Base-by-base conservation (phyloP, 2,329 filamentous ascomycete genomes). In the Aspergillus sp. region DNA sequence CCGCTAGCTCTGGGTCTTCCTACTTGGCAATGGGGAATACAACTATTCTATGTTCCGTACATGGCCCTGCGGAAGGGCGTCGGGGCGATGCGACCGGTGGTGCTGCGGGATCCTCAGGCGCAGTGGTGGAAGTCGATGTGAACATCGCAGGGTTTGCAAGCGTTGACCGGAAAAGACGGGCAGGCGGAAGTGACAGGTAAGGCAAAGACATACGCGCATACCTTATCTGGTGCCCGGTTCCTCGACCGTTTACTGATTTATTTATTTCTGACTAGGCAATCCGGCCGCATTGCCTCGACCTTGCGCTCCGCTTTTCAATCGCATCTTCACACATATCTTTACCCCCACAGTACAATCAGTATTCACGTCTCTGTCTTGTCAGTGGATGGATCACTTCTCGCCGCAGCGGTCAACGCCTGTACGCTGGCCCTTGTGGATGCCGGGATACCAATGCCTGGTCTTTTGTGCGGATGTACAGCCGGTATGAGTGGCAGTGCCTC, bases 21-120 rank as follows among this genome's bases (percentile, higher is more conserved):
- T 96, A 96, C 76, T 86, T 98, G 58, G 91, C 96, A 73, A 96
- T 96, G 88, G 95, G 95, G 68, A 96, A 98, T 77, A 99, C 95
- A 21, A 95, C 96, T 73, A 89, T 99, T 66, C 90, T 98, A 77
- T 97, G 93, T 77, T 91, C 93, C 23, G 88, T 99, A 48, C 87
- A 88, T 2, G 95, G 95, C 0, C 95, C 95, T 0, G 86, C 85
- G 39, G 95, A 99, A 76, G 82, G 83, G 50, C 76, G 83, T 65
- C 74, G 79, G 58, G 71, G 76, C 31, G 75, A 82, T 57, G 76
- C 79, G 9, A 76, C 80, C 14, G 77, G 74, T 54, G 78, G 76
- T 49, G 76, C 72, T 21, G 72, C 70, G 27, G 77, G 73, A 58
- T 74, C 74, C 52, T 80, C 81, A 31, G 84, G 82, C 21, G 90